Percentiles rank a stretch among this genome's conserved stretches.
Conservation (phyloP, 1,139 yeast species). For the Geotrichum fermentans region DNA sequence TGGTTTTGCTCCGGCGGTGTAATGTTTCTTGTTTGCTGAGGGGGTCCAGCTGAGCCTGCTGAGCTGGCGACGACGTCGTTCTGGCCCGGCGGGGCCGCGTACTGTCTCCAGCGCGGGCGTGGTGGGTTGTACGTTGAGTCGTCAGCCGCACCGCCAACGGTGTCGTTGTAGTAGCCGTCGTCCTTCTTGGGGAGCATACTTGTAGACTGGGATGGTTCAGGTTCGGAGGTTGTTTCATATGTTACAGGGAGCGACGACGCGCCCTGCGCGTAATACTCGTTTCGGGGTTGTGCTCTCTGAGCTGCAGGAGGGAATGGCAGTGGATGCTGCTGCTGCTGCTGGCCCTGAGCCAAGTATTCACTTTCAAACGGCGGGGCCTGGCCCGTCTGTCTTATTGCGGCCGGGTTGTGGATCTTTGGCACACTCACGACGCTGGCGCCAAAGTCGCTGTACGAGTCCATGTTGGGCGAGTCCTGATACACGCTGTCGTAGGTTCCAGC, state of each 20-base stretch:
- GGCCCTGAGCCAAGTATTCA: slow-evolving; percentile 9
- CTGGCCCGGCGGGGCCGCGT: background rate
- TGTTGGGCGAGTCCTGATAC: background rate
- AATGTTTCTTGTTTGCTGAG: background rate
- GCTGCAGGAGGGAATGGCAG: background rate
- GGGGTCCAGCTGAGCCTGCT: no score
- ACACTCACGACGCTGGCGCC: slow-evolving; percentile 12
- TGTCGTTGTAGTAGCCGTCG: background rate
- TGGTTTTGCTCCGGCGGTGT: background rate
- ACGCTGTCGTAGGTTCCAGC: slow-evolving; percentile 16
- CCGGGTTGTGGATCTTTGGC: slow-evolving; percentile 10
- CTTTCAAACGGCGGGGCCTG: no score
- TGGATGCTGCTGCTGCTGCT: slow-evolving; percentile 3
- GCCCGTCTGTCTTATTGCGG: no score
- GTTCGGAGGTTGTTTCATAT: no score
- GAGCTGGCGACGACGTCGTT: background rate
- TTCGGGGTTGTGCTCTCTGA: background rate
- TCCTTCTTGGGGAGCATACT: background rate
- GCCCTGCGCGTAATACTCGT: background rate
- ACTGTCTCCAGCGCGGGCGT: background rate
- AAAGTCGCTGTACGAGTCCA: slow-evolving; percentile 6
- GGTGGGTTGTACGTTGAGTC: slow-evolving; percentile 2
- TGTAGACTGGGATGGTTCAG: background rate
- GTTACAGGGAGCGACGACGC: no score
- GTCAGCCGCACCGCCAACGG: background rate